Conservation (phyloP, 805 yeast genomes). For the Saccharomycopsis sp. region DNA sequence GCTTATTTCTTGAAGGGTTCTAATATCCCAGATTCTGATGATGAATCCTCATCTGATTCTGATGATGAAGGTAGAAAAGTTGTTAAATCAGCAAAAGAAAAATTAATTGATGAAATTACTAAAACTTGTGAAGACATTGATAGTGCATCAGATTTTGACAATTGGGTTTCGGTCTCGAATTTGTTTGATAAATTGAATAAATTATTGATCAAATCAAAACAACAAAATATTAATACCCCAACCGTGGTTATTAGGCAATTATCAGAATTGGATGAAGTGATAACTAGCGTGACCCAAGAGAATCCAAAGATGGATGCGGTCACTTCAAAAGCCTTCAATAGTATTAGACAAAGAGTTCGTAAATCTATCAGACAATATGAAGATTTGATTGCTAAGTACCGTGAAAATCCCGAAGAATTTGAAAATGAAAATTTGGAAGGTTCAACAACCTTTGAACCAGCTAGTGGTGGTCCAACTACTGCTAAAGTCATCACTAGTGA, state of each 20-base stretch:
- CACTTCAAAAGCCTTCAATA: slow-evolving; percentile 80
- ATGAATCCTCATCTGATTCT: slow-evolving; percentile 41
- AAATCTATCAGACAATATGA: slow-evolving; percentile 69
- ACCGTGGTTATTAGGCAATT: slow-evolving; percentile 59
- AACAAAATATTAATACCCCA: slow-evolving; percentile 74
- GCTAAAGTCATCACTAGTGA: slow-evolving; percentile 32
- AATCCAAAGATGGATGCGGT: slow-evolving; percentile 68
- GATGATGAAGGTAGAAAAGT: slow-evolving; percentile 67
- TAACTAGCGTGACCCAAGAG: slow-evolving; percentile 44
- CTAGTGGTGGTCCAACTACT: slow-evolving; percentile 23
- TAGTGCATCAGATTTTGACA: slow-evolving; percentile 28
- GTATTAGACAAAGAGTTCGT: slow-evolving; percentile 80
- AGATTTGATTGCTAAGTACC: slow-evolving; percentile 49
- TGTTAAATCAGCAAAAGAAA: slow-evolving; percentile 89
- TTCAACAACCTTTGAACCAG: slow-evolving; percentile 26
- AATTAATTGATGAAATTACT: slow-evolving; percentile 81
- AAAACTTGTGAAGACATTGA: slow-evolving; percentile 58
- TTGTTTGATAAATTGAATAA: slow-evolving; percentile 78
- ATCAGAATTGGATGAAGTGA: slow-evolving; percentile 63
- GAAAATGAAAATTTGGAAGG: slow-evolving; percentile 41
- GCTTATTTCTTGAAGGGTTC: slow-evolving; percentile 26
- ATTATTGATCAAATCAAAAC: slow-evolving; percentile 58
- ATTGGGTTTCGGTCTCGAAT: slow-evolving; percentile 63
- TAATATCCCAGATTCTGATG: slow-evolving; percentile 33
- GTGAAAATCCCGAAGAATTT: slow-evolving; percentile 68